These are phyloP conservation scores for Closterium sp. DNA, from an alignment of 139 green algal species.

Conservation along the genomic window DNA sequence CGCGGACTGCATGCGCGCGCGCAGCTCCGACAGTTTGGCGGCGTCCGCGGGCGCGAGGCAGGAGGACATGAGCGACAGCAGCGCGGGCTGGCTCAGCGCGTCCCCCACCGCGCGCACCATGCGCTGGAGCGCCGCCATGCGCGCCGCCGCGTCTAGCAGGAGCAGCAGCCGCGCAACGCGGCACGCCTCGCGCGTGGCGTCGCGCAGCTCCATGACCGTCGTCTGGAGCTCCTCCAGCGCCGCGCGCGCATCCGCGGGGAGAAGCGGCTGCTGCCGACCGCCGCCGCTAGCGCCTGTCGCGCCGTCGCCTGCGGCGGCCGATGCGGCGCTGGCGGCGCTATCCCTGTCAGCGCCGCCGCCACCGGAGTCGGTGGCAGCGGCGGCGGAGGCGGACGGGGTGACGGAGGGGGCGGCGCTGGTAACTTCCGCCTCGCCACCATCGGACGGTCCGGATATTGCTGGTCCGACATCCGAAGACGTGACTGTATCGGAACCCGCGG, in stretches of 20 bases:
- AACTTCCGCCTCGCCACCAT: background rate
- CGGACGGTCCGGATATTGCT: background rate
- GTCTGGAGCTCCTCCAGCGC: conserved; percentile 1
- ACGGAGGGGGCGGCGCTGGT: background rate
- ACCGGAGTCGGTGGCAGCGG: background rate
- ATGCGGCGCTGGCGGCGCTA: background rate
- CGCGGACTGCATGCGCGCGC: background rate
- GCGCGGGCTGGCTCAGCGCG: background rate
- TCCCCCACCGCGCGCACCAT: conserved; percentile 10
- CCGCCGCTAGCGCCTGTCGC: background rate
- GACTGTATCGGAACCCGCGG: background rate
- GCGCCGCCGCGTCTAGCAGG: background rate
- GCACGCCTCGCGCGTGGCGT: background rate
- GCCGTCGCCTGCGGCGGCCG: background rate
- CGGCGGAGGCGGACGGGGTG: background rate
- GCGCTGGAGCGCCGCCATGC: conserved; percentile 12
- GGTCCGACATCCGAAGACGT: background rate
- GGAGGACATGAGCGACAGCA: conserved; percentile 2
- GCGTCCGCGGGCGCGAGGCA: background rate
- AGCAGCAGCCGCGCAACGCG: background rate
- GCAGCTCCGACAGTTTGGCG: background rate
- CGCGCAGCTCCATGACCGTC: background rate
- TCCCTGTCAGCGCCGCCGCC: background rate
- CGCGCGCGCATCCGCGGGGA: background rate
- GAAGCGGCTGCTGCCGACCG: background rate